Base-by-base conservation (phyloP, 345 rosid species). In the Syzygium jambos region DNA sequence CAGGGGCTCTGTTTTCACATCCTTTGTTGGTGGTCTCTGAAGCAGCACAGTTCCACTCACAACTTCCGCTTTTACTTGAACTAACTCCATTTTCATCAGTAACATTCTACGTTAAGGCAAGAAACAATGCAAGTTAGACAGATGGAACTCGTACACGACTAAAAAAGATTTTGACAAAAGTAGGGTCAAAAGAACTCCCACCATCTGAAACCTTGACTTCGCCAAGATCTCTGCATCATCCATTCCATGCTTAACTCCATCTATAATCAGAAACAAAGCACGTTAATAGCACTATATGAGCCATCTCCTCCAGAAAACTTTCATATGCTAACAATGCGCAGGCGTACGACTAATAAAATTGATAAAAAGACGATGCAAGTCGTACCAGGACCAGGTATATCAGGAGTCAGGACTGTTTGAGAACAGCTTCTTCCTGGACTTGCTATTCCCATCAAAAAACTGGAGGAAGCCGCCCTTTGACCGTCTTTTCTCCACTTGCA, bases 381-480 rank as follows among this genome's bases (percentile, higher is more conserved):
- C 78, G 59, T 93, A 95, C 96, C 95, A 29, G 91, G 86, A 30
- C 96, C 95, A 52, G 90, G 87, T 27, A 88, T 73, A 41, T 3
- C 38, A 34, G 38, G 3, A 3, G 2, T 92, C 94, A 5, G 91
- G 88, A 84, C 87, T 90, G 89, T 88, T 91, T 41, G 94, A 83
- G 86, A 96, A 93, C 61, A 94, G 92, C 92, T 95, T 96, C 95
- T 96, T 96, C 61, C 93, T 89, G 84, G 98, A 98, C 92, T 95
- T 98, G 23, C 96, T 94, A 89, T 95, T 91, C 99, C 98, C 95
- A 88, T 95, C 97, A 89, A 98, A 98, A 52, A 96, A 89, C 86
- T 93, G 86, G 25, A 94, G 91, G 85, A 95, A 93, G 21, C 95
- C 92, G 89, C 97, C 97, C 89, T 95, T 98, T 13, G 96, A 87